Evolutionary conservation across 768 basidiomycete species (phyloP).

Genomic region (Lactifluus subvellereus): DNA sequence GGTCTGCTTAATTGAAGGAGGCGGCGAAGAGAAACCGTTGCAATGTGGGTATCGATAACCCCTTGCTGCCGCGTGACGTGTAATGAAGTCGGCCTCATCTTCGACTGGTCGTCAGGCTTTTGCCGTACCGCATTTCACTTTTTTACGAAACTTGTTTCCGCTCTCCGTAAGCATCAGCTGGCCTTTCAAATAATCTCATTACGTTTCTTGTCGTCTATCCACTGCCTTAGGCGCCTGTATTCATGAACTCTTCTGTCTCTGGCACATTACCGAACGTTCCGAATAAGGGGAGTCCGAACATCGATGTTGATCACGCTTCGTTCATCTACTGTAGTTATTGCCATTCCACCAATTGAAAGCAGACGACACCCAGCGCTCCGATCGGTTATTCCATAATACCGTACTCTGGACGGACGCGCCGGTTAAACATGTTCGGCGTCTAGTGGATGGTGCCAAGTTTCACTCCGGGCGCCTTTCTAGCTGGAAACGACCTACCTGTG

Average conservation of each 20-base stretch:
- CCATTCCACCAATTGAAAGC: conserved; percentile 34
- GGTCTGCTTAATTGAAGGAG: background rate
- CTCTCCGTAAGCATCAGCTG: background rate
- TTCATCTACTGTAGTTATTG: conserved; percentile 1
- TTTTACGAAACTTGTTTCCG: background rate
- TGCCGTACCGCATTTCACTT: background rate
- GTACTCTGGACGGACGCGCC: conserved; percentile 54
- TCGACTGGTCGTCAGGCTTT: conserved; percentile 9
- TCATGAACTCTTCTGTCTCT: background rate
- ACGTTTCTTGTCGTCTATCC: background rate
- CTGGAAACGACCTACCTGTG: conserved; percentile 33
- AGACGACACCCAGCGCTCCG: conserved; percentile 39
- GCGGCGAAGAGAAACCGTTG: background rate
- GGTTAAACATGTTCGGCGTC: conserved; percentile 38
- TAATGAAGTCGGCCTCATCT: background rate
- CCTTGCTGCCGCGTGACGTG: conserved; percentile 1
- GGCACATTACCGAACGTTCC: conserved; percentile 6
- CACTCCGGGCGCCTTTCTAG: conserved; percentile 56
- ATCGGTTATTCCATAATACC: conserved; percentile 36
- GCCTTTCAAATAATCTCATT: background rate
- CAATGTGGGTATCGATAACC: background rate
- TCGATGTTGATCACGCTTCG: conserved; percentile 9
- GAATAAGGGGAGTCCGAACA: background rate
- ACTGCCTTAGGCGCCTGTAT: background rate
- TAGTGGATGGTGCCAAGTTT: conserved; percentile 45